These are phyloP conservation scores for Blastobotrys parvus DNA, from an alignment of 805 yeast genomes.

Conservation along the genomic window DNA sequence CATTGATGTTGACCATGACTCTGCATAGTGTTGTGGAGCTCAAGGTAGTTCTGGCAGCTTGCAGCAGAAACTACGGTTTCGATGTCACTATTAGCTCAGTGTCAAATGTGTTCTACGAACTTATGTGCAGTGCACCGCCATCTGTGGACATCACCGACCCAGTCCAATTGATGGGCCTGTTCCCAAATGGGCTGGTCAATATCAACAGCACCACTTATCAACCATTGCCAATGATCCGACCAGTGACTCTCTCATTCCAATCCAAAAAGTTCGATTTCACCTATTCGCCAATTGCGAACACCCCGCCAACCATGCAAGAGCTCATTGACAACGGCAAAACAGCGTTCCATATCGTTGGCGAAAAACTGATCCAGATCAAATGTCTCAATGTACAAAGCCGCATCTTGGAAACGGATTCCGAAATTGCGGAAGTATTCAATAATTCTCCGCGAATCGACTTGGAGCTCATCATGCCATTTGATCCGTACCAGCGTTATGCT, in stretches of 20 bases:
- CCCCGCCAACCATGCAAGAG: constrained; percentile 76
- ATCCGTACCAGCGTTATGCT: no score
- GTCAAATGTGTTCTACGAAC: constrained; percentile 58
- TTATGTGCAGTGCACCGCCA: constrained; percentile 44
- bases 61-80: constrained; percentile 68
- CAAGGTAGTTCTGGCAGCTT: constrained; percentile 10
- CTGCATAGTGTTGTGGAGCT: constrained; percentile 3
- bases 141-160: neutral
- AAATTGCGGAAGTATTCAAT: constrained; percentile 39
- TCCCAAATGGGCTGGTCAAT: neutral
- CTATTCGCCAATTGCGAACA: constrained; percentile 53
- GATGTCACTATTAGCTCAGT: constrained; percentile 57
- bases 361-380: constrained; percentile 31
- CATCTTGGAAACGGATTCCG: constrained; percentile 38
- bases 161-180: neutral
- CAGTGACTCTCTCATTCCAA: constrained; percentile 26
- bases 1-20: constrained; percentile 11
- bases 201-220: neutral
- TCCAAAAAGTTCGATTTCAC: constrained; percentile 45
- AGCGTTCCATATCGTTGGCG: constrained; percentile 52
- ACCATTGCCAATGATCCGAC: constrained; percentile 12
- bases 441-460: constrained; percentile 31
- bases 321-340: constrained; percentile 67
- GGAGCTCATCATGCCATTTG: constrained; percentile 32
- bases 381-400: constrained; percentile 24